Percentiles rank a stretch among this genome's conserved stretches.
Conservation (phyloP, 108 stramenopile genomes). For the Parietichytrium sp. region DNA sequence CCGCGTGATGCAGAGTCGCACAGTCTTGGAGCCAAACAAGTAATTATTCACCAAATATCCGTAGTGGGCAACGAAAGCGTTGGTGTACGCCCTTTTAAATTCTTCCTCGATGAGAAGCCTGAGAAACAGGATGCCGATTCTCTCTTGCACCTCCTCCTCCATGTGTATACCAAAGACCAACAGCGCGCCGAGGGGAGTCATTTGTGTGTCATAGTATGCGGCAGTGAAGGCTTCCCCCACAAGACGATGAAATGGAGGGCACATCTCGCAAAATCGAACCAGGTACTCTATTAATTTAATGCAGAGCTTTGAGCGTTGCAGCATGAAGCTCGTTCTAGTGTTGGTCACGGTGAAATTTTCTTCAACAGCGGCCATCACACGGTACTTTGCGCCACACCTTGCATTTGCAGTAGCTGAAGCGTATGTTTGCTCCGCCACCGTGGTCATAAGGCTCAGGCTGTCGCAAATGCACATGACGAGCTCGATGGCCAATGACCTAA, state of each 20-base stretch:
- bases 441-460: not conserved
- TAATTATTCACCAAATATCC: not conserved
- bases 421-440: not conserved
- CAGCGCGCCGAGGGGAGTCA: not conserved
- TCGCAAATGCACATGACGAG: slow-evolving; percentile 3
- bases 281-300: not conserved
- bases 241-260: not conserved
- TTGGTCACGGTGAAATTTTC: too few species aligned
- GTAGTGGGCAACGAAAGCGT: not conserved
- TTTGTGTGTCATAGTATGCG: too few species aligned
- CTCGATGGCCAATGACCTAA: not conserved
- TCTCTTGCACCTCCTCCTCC: not conserved
- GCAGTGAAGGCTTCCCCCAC: too few species aligned
- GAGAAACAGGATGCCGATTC: not conserved
- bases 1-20: not conserved
- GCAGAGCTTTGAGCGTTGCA: not conserved
- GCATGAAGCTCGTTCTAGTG: too few species aligned
- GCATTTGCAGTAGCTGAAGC: too few species aligned
- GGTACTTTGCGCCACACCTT: too few species aligned
- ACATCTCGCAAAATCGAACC: not conserved
- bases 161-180: not conserved
- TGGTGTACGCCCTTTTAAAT: not conserved
- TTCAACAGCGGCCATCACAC: too few species aligned
- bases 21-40: not conserved
- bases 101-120: slow-evolving; percentile 30